Evolutionary conservation across 768 basidiomycete species (phyloP).

Genomic region (Lactarius hengduanensis): DNA sequence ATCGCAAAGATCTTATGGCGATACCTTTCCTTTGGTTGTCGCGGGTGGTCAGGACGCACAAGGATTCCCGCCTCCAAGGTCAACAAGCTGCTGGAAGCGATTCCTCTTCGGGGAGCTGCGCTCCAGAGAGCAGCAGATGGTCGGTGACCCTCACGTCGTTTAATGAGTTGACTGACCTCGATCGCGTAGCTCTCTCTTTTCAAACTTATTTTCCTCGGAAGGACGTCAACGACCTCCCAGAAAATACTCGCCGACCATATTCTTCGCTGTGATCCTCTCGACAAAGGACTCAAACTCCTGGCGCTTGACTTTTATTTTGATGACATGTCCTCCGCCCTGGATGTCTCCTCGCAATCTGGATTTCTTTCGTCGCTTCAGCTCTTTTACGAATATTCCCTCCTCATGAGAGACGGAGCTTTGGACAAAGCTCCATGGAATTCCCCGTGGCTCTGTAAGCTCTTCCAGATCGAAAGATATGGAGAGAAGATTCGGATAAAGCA

Average conservation of each 20-base stretch:
- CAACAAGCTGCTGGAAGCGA: background rate
- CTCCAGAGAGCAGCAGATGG: conserved; percentile 10
- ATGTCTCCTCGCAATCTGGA: conserved; percentile 13
- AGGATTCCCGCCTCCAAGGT: background rate
- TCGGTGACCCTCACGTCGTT: background rate
- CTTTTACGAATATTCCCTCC: conserved; percentile 14
- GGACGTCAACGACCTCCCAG: background rate
- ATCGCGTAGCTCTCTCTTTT: conserved; percentile 14
- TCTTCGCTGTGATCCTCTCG: conserved; percentile 6
- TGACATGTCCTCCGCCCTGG: conserved; percentile 18
- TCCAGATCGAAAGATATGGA: conserved; percentile 16
- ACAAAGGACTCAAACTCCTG: conserved; percentile 11
- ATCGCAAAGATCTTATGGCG: conserved; percentile 41
- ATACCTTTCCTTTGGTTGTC: conserved; percentile 20
- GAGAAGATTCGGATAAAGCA: conserved; percentile 4
- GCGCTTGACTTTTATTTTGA: conserved; percentile 16
- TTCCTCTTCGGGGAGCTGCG: background rate
- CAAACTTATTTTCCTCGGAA: conserved; percentile 3
- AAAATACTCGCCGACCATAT: conserved; percentile 6
- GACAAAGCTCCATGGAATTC: conserved; percentile 20
- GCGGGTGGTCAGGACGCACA: conserved; percentile 11
- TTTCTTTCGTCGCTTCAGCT: conserved; percentile 13
- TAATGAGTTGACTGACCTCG: background rate
- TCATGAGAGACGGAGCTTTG: conserved; percentile 15
- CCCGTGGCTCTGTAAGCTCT: conserved; percentile 15